Base-by-base conservation (phyloP, 345 rosid species). In the Eucalyptus grandis region DNA sequence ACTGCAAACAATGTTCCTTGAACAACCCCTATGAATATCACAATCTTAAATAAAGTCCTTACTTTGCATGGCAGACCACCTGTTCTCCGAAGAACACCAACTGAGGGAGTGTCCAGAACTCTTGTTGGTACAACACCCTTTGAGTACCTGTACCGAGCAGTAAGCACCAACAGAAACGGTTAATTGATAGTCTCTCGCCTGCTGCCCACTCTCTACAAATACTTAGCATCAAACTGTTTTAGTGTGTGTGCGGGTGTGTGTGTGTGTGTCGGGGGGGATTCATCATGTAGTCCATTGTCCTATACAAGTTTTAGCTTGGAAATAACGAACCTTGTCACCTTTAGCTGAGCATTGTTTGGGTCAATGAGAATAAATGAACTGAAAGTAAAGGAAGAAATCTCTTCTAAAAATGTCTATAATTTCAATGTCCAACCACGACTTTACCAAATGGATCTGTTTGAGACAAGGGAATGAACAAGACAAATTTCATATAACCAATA, bases 21-120 rank as follows among this genome's bases (percentile, higher is more conserved):
- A 77, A 15, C 83, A 77, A 37, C 83, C 83, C 27, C 83, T 21
- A 51, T 81, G 49, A 53, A 88, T 24, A 24, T 37, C n/a, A 77
- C 12, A 11, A 81, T 81, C 46, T 81, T 30, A 54, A 27, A 14
- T 31, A 14, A 37, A 50, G 51, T 83, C 54, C 82, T 91, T 95
- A 95, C 97, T 94, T 95, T 88, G 93, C 95, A 92, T 62, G 99
- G 98, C 89, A 97, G 97, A 88, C 98, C 96, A 87, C 92, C 96
- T 34, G 95, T 95, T 87, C 90, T 93, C 88, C 92, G 91, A 49
- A 97, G 95, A 87, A 91, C 89, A 86, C 95, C 95, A 69, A 96
- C 92, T 30, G 97, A 92, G 89, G 94, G 94, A 90, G 97, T 95
- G 91, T 97, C 99, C 88, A 96, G 92, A 88, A 97, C 99, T 92